phyloP scores from a whole-genome alignment of 257 asterid genomes.

The Echium plantagineum region DNA sequence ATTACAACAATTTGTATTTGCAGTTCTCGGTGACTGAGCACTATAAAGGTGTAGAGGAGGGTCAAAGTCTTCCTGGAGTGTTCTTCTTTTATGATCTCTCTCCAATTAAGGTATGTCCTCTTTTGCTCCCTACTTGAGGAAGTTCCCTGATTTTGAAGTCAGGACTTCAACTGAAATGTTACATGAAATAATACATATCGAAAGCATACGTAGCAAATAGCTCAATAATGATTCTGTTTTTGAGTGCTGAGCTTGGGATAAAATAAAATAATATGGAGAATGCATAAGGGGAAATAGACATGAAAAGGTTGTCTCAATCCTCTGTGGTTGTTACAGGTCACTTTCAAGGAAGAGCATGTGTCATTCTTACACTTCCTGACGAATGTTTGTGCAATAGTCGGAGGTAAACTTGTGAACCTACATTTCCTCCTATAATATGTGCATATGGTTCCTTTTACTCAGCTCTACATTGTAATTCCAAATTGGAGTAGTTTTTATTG shows the following conservation, averaged over 20 bases:
- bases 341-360: slow-evolving; percentile 64
- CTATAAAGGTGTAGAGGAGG: slow-evolving; percentile 54
- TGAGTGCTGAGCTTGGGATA: too few relatives aligned
- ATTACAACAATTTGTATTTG: slow-evolving; percentile 11
- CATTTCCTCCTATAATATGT: neutral
- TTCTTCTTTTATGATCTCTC: slow-evolving; percentile 91
- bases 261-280: too few relatives aligned
- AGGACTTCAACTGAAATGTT: neutral
- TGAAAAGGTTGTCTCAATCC: neutral
- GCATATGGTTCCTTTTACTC: neutral
- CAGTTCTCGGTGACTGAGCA: slow-evolving; percentile 99
- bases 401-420: slow-evolving; percentile 41
- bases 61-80: slow-evolving; percentile 67
- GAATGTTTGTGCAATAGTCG: slow-evolving; percentile 85
- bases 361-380: slow-evolving; percentile 91
- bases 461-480: too few relatives aligned
- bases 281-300: too few relatives aligned
- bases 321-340: slow-evolving; percentile 43
- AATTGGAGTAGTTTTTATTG: too few relatives aligned
- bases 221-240: too few relatives aligned
- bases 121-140: neutral
- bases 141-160: neutral
- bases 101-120: slow-evolving; percentile 63
- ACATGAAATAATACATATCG: too few relatives aligned
- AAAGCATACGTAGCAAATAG: too few relatives aligned